A percentile compares a stretch with the other conserved stretches of the same genome.
Conservation (phyloP, 2,329 filamentous ascomycete genomes). For the Aspergillus persii region DNA sequence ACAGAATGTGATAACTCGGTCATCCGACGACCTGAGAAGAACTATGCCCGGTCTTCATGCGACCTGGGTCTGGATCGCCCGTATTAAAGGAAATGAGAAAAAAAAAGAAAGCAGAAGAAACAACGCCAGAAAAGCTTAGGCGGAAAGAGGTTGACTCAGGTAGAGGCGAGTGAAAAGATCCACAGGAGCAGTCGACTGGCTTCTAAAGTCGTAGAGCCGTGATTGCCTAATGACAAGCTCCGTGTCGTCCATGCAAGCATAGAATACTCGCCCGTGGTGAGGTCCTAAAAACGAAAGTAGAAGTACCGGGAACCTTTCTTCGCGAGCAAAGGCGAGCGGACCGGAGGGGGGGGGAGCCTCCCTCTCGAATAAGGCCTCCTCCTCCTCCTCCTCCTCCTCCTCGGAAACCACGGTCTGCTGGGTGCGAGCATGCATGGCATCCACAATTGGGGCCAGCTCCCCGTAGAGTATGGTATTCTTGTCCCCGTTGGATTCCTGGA, state of each 20-base stretch:
- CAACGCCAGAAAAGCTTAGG: neutral
- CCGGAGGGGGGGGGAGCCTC: neutral
- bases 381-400: neutral
- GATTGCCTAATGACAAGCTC: neutral
- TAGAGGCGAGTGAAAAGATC: neutral
- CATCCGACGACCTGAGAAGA: neutral
- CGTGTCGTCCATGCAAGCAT: neutral
- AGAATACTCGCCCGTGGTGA: neutral
- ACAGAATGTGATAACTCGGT: neutral
- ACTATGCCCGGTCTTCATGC: neutral
- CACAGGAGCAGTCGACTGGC: neutral
- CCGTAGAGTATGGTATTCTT: neutral
- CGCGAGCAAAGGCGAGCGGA: neutral
- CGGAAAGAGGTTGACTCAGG: neutral
- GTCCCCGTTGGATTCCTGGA: neutral
- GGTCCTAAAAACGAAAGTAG: neutral
- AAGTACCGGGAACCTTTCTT: neutral
- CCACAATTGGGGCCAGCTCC: neutral
- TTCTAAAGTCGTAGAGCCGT: neutral
- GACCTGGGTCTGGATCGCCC: neutral
- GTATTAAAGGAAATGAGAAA: neutral
- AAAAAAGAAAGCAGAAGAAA: neutral
- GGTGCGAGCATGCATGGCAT: neutral
- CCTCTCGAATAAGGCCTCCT: neutral
- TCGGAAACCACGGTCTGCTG: neutral